A percentile compares a stretch with the other conserved stretches of the same genome.
phyloP scores from a whole-genome alignment of 192 early-diverging fungal genomes.

The Geranomyces variabilis region DNA sequence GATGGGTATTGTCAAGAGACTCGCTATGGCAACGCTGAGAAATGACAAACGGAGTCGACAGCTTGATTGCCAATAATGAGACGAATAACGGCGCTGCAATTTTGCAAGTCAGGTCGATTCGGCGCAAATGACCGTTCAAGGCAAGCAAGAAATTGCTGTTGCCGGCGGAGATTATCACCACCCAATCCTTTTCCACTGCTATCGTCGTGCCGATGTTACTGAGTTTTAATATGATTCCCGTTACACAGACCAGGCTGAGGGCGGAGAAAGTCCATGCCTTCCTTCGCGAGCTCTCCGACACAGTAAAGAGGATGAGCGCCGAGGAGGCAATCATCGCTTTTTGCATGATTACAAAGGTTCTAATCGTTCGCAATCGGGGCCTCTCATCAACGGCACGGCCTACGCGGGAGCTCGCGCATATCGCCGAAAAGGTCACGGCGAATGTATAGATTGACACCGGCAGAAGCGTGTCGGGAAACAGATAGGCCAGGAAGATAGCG shows the following conservation, averaged over 20 bases:
- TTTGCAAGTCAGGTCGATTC: constrained; percentile 49
- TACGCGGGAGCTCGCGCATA: constrained; percentile 35
- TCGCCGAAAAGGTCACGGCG: constrained; percentile 35
- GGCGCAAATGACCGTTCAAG: constrained; percentile 41
- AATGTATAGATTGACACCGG: constrained; percentile 45
- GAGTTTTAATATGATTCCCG: constrained; percentile 37
- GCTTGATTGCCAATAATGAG: constrained; percentile 23
- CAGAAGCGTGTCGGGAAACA: constrained; percentile 43
- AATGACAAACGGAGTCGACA: constrained; percentile 33
- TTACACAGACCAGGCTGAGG: constrained; percentile 17
- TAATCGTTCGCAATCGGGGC: constrained; percentile 22
- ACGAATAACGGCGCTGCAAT: constrained; percentile 47
- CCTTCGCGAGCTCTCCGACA: neutral
- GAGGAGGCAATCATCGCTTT: constrained; percentile 42
- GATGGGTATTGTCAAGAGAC: constrained; percentile 32
- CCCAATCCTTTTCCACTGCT: constrained; percentile 51
- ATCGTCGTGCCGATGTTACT: constrained; percentile 43
- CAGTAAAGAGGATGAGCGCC: constrained; percentile 35
- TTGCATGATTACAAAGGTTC: constrained; percentile 39
- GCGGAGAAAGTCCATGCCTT: constrained; percentile 12
- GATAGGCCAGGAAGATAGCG: constrained; percentile 41
- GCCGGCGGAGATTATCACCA: constrained; percentile 34
- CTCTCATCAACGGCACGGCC: constrained; percentile 36
- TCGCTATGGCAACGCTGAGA: constrained; percentile 30
- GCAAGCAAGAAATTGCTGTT: constrained; percentile 4